Conservation (phyloP, 805 yeast genomes). For the Metschnikowia reukaufii region DNA sequence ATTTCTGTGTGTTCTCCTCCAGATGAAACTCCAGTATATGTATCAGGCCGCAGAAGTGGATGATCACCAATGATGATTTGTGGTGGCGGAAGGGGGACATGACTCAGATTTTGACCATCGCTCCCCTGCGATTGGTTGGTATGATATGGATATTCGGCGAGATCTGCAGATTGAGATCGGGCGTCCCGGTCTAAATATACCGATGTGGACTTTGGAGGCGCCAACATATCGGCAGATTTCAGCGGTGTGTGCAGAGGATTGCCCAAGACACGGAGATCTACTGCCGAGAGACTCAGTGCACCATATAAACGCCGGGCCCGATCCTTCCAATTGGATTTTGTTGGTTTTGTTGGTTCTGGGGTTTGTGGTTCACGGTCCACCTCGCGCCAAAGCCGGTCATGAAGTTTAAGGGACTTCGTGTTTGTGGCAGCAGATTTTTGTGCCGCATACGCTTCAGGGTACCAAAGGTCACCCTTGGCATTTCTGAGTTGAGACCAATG, state of each 20-base stretch:
- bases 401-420: conserved; percentile 22
- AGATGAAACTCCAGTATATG: no score
- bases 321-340: conserved; percentile 14
- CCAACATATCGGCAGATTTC: conserved; percentile 10
- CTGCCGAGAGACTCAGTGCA: conserved; percentile 6
- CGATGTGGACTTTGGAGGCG: no score
- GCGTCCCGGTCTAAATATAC: no score
- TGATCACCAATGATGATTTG: conserved; percentile 9
- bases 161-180: no score
- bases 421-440: background rate
- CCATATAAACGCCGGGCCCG: conserved; percentile 16
- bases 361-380: conserved; percentile 14
- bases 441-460: conserved; percentile 23
- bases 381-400: conserved; percentile 34
- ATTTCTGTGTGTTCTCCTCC: conserved; percentile 9
- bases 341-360: background rate
- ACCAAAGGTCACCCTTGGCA: conserved; percentile 53
- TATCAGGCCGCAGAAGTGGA: background rate
- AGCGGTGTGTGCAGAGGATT: conserved; percentile 5
- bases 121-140: no score
- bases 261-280: background rate
- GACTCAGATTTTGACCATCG: no score
- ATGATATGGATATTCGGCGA: no score
- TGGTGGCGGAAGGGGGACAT: conserved; percentile 3
- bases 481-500: conserved; percentile 54